These are phyloP conservation scores for Euphorbia celastroides DNA, from an alignment of 441 rosid genomes.

Conservation along the genomic window DNA sequence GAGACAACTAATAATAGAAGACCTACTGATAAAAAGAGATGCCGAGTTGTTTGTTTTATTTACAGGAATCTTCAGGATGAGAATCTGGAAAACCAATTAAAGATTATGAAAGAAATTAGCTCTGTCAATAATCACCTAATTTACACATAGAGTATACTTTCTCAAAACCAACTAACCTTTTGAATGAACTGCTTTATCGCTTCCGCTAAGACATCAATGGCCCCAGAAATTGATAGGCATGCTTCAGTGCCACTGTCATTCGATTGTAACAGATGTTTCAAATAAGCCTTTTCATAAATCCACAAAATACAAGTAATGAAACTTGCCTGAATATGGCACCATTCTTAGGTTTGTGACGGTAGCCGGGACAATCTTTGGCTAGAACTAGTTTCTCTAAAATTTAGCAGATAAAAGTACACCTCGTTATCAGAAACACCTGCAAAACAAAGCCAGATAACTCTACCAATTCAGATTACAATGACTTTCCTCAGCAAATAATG, in stretches of 20 bases:
- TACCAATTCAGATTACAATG: background rate
- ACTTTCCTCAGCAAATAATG: background rate
- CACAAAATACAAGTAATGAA: background rate
- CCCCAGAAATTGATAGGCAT: constrained; percentile 42
- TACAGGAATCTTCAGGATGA: constrained; percentile 70
- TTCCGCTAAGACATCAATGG: constrained; percentile 35
- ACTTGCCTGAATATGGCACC: constrained; percentile 66
- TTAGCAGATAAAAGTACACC: constrained; percentile 46
- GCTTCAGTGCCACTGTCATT: constrained; percentile 73
- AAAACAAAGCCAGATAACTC: constrained; percentile 12
- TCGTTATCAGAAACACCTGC: constrained; percentile 57
- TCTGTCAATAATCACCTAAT: background rate
- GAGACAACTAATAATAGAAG: background rate
- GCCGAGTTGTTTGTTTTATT: constrained; percentile 31
- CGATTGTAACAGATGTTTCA: background rate
- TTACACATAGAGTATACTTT: background rate
- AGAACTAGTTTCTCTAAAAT: constrained; percentile 42
- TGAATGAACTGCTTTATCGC: constrained; percentile 39
- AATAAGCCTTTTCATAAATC: background rate
- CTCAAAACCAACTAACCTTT: constrained; percentile 44
- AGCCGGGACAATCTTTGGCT: constrained; percentile 42
- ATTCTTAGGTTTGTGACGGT: constrained; percentile 66
- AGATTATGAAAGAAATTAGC: constrained; percentile 8
- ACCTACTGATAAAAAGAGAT: background rate
- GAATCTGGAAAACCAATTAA: constrained; percentile 54